Evolutionary conservation across 495 filamentous ascomycete species (phyloP), one percentile per base, ranked within the genome.

Genomic region (Talaromyces trachyspermus): DNA sequence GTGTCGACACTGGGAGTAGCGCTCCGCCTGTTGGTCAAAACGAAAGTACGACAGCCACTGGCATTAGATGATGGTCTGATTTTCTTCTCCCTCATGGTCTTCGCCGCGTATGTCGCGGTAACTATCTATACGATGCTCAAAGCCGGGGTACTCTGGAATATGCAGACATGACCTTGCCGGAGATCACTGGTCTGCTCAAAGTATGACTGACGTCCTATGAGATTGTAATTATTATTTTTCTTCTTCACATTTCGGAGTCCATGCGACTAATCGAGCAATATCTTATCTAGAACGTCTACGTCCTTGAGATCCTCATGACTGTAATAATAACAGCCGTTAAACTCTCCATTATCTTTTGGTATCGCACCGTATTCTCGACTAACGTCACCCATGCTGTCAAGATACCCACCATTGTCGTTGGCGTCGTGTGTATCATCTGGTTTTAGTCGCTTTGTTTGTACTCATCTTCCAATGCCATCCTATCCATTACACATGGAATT

Each of bases 381-480:
- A 6, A 19, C 38, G 20, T 10, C 4, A 10, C 14, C 18, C 4
- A 41, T n/a, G 20, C 38, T 5, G 5, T 7, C 33, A 30, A 30
- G 6, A 30, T 30, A 6, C 27, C 23, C 17, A 35, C 27, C 12
- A 14, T 35, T 10, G 22, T 45, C 4, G 40, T 55, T n/a, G 52
- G 48, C 29, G 29, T 29, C 18, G 5, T 52, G 5, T 52, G 44
- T 30, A 14, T 49, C 0, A 19, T 29, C 14, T 57, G 49, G 49
- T 49, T 43, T 8, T 46, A 5, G 30, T 46, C 17, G 17, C 30
- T 11, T 4, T 49, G 8, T 43, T 49, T 41, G 40, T 48, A 7
- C 24, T 40, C 29, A 43, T 55, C 1, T 55, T 57, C 45, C 55
- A 49, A 29, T 55, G 55, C 41, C 17, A 18, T 11, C 55, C 55